Evolutionary conservation across 2,329 filamentous ascomycete species (phyloP).

Genomic region (Trichoderma sp.): DNA sequence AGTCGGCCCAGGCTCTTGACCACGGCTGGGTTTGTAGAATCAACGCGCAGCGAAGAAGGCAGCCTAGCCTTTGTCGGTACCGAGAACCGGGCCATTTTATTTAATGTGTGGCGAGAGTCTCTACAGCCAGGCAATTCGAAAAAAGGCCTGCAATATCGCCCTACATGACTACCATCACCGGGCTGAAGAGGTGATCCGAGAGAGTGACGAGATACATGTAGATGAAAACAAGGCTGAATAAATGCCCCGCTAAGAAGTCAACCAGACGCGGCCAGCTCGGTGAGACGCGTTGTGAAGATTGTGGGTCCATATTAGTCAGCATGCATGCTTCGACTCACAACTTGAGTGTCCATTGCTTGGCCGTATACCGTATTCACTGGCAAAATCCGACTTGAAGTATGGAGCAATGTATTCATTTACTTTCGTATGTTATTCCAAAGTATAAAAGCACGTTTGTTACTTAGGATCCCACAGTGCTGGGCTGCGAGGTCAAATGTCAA

Average conservation of each 20-base stretch:
- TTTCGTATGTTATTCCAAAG: no score
- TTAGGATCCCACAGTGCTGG: no score
- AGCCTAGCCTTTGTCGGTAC: constrained; percentile 72
- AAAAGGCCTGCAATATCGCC: constrained; percentile 14
- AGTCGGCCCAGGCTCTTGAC: constrained; percentile 68
- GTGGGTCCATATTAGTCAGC: constrained; percentile 8
- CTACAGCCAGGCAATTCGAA: not conserved
- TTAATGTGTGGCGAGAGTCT: not conserved
- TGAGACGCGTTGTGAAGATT: constrained; percentile 19
- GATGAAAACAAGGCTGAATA: not conserved
- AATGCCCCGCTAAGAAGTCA: constrained; percentile 3
- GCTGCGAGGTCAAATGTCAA: no score
- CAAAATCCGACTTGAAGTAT: not conserved
- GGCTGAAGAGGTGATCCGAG: not conserved
- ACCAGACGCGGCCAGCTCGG: constrained; percentile 9
- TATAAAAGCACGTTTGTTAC: no score
- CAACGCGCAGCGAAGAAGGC: constrained; percentile 69
- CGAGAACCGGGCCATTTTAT: constrained; percentile 57
- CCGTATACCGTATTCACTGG: not conserved
- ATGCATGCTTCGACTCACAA: not conserved
- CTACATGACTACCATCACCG: constrained; percentile 4
- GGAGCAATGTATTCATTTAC: no score
- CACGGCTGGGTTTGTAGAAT: constrained; percentile 64
- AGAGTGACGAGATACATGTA: not conserved
- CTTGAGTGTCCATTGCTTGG: not conserved